Conservation (phyloP, 2,329 filamentous ascomycete genomes). For the Cladosporium sp. region DNA sequence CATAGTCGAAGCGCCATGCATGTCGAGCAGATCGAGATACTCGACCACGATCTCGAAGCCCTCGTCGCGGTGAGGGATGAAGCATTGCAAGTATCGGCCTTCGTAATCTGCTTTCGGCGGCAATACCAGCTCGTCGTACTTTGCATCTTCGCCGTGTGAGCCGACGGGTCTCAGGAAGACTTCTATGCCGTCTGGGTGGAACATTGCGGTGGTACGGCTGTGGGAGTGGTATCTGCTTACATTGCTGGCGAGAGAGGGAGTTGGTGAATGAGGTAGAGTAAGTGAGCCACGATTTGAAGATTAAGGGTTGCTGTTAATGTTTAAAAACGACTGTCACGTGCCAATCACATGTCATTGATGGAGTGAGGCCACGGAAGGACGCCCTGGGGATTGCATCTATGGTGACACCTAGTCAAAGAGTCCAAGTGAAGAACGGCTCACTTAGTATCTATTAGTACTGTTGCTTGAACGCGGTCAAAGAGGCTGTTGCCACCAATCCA, state of each 20-base stretch:
- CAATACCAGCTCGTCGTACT: not conserved
- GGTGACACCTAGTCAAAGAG: not conserved
- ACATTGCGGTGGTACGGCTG: not conserved
- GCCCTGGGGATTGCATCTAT: not conserved
- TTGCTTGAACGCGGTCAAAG: not conserved
- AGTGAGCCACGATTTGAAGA: not conserved
- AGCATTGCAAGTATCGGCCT: not conserved
- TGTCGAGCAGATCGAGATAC: not conserved
- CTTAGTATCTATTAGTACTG: not conserved
- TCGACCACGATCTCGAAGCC: not conserved
- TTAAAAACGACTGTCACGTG: not conserved
- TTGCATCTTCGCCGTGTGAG: not conserved
- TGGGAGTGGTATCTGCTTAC: not conserved
- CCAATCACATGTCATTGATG: not conserved
- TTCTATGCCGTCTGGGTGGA: not conserved
- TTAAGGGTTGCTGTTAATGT: not conserved
- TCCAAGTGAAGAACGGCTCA: not conserved
- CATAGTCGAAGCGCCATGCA: not conserved
- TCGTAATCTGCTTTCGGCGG: not conserved
- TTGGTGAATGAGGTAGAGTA: not conserved
- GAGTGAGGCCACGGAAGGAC: no score
- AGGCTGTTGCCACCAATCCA: not conserved
- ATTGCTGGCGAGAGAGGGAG: not conserved
- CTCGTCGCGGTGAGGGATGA: not conserved
- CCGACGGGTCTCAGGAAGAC: not conserved